Evolutionary conservation across 768 basidiomycete genomes (phyloP), one percentile per base, ranked within the genome.

Genomic region (Termitomyces bulborhizus): DNA sequence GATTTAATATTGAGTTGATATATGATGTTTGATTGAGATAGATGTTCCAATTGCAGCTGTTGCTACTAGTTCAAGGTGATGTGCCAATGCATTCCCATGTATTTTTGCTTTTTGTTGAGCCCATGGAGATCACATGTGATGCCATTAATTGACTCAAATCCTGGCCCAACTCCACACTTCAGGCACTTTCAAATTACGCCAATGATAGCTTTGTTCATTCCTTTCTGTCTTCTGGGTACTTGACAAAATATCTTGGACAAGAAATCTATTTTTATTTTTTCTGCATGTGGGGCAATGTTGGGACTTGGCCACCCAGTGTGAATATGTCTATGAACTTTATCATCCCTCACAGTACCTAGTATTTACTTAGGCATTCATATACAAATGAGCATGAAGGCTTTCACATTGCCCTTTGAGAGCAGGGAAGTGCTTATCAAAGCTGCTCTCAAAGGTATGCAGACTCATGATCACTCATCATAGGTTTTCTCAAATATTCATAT

Each of bases 361-460:
- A 6, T 39, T 16, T 16, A 21, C n/a, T 26, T 8, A 41, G 39
- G n/a, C 26, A n/a, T 24, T 24, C 18, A 40, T 6, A 29, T 18
- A 26, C n/a, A 26, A 39, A 67, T 67, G 65, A 49, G 58, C 36
- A 39, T 63, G 5, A 27, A 58, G 44, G 68, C 69, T 12, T 66
- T 68, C 61, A 62, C 64, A 0, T 46, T 83, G 12, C 73, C 80
- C 11, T 47, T 65, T 3, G 73, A 76, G 36, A 74, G 82, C 42
- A 70, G 77, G 24, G 70, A 74, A 34, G 73, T 66, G 26, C 68
- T 89, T 32, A 82, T 89, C 48, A 59, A 73, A 55, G 78, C 78
- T 8, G 81, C 86, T 1, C 74, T 85, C 47, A 76, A 86, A 73
- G 86, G 85, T 81, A 59, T 32, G 57, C 55, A 8, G 7, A 24